Percentiles rank a stretch among this genome's conserved stretches.
phyloP scores from a whole-genome alignment of 139 green algal species.

The Micromonas pusilla region DNA sequence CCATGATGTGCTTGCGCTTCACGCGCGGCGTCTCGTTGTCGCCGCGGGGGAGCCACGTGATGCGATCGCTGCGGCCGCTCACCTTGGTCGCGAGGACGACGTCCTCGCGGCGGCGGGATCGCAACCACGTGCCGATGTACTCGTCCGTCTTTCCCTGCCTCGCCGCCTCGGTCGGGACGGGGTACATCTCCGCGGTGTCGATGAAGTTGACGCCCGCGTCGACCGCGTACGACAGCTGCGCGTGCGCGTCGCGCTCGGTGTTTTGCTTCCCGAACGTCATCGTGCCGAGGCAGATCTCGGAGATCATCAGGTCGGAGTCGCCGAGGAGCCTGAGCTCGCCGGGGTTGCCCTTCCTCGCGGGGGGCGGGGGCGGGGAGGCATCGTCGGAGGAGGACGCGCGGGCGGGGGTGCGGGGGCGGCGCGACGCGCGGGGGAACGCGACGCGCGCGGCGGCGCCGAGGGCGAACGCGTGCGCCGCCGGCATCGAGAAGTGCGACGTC shows the following conservation, averaged over 20 bases:
- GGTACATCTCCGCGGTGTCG: neutral
- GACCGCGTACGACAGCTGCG: neutral
- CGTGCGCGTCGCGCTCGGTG: neutral
- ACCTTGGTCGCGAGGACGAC: neutral
- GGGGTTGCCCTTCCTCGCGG: too few relatives aligned
- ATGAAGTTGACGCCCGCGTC: neutral
- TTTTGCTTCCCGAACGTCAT: neutral
- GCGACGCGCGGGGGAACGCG: too few relatives aligned
- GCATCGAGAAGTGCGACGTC: too few relatives aligned
- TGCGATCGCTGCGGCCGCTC: too few relatives aligned
- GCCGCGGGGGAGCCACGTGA: too few relatives aligned
- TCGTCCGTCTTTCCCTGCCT: neutral
- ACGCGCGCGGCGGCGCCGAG: too few relatives aligned
- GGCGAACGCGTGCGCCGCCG: too few relatives aligned
- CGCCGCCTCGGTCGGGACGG: neutral
- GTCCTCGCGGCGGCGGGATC: neutral
- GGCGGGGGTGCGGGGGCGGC: too few relatives aligned
- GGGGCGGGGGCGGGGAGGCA: too few relatives aligned
- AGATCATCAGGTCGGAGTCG: neutral
- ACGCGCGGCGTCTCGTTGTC: conserved; percentile 37
- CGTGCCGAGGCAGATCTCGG: neutral
- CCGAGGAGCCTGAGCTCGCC: neutral
- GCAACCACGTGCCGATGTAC: neutral
- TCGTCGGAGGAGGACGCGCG: too few relatives aligned
- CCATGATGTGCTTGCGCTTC: conserved; percentile 54